Evolutionary conservation across 2,329 filamentous ascomycete genomes (phyloP).

Genomic region (Arthrobotrys iridis): DNA sequence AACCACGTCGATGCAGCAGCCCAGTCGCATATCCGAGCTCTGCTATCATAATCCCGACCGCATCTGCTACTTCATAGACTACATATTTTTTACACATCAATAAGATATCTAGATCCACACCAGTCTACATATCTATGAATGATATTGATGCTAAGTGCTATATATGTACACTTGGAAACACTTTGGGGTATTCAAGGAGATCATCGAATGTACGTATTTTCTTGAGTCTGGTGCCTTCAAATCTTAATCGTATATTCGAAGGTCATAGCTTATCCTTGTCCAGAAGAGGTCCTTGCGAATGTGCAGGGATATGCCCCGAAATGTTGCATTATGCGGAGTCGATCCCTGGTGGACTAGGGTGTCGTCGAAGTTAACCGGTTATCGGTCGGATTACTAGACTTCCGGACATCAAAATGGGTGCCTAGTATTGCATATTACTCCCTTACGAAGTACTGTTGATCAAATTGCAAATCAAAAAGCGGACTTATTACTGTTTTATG

Average conservation of each 20-base stretch:
- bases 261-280: constrained; percentile 18
- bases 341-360: constrained; percentile 2
- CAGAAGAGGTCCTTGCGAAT: not conserved
- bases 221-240: too few relatives aligned
- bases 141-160: too few relatives aligned
- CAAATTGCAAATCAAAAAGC: not conserved
- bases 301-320: not conserved
- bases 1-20: not conserved
- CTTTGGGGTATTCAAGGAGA: too few relatives aligned
- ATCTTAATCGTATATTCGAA: not conserved
- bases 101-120: not conserved
- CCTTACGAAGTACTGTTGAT: constrained; percentile 13
- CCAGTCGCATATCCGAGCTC: not conserved
- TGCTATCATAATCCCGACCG: not conserved
- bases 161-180: too few relatives aligned
- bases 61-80: not conserved
- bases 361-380: not conserved
- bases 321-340: constrained; percentile 13
- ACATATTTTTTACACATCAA: not conserved
- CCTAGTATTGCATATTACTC: constrained; percentile 14
- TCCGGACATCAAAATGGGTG: not conserved
- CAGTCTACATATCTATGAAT: too few relatives aligned
- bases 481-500: not conserved
- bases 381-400: constrained; percentile 8
- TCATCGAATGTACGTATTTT: too few relatives aligned